These are phyloP conservation scores for Immersiella caudata DNA, from an alignment of 495 filamentous ascomycete species.

Conservation along the genomic window DNA sequence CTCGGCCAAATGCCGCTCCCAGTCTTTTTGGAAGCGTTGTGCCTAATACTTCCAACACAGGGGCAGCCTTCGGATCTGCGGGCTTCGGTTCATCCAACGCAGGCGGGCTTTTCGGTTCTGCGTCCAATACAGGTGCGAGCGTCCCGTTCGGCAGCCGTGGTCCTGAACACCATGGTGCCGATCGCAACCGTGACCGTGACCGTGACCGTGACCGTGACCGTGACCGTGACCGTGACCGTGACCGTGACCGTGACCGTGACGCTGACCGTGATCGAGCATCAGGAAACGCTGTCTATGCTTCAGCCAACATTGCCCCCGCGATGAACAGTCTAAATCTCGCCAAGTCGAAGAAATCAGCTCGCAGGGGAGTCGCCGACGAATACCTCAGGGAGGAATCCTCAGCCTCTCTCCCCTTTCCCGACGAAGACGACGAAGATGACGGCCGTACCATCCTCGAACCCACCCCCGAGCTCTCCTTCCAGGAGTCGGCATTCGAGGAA, in stretches of 20 bases:
- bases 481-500: conserved; percentile 50
- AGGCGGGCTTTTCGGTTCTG: neutral
- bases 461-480: conserved; percentile 40
- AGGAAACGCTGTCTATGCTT: neutral
- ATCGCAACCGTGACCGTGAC: neutral
- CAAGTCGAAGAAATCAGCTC: no score
- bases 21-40: neutral
- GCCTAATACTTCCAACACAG: neutral
- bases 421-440: conserved; percentile 20
- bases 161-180: no score
- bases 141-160: neutral
- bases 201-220: neutral
- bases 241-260: neutral
- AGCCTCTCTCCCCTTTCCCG: neutral
- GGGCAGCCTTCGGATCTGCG: neutral
- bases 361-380: no score
- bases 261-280: neutral
- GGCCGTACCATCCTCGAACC: conserved; percentile 34
- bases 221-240: no score
- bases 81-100: neutral
- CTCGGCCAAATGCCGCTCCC: neutral
- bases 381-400: neutral
- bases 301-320: neutral
- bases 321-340: neutral
- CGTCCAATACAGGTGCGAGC: neutral